Percentiles rank a stretch among this genome's conserved stretches.
Evolutionary conservation across 768 basidiomycete species (phyloP).

Genomic region (Pisolithus microcarpus): DNA sequence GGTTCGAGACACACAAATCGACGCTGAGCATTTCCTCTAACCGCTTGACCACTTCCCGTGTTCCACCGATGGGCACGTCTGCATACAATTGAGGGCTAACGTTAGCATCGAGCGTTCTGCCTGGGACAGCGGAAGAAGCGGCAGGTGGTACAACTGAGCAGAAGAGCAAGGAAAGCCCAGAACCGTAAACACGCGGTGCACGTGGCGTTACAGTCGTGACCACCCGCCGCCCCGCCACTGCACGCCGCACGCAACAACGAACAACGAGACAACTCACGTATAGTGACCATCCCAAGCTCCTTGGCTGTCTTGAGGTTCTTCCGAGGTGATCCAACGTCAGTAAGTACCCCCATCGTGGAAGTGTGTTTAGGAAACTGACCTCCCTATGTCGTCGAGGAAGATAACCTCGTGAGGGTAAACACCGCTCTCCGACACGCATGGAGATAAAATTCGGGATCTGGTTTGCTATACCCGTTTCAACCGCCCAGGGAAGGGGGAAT

Average conservation of each 20-base stretch:
- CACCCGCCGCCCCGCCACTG: neutral
- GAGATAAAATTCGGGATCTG: conserved; percentile 66
- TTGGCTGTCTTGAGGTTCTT: conserved; percentile 73
- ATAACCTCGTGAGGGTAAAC: conserved; percentile 57
- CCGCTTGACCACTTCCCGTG: conserved; percentile 51
- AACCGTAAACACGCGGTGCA: no score
- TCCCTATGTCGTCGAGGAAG: conserved; percentile 77
- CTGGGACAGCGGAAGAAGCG: neutral
- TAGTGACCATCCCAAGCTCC: conserved; percentile 72
- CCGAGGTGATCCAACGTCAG: neutral
- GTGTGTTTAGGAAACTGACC: conserved; percentile 40
- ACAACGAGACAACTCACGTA: conserved; percentile 56
- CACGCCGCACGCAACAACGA: neutral
- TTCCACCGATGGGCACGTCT: conserved; percentile 69
- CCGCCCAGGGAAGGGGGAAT: neutral
- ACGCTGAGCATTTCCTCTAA: conserved; percentile 57
- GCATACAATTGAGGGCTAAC: conserved; percentile 6
- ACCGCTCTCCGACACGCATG: conserved; percentile 64
- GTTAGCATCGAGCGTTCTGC: conserved; percentile 7
- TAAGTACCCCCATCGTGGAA: neutral
- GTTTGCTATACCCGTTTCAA: conserved; percentile 47
- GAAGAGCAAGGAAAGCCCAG: no score
- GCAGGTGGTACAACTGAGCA: no score
- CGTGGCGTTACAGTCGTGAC: neutral
- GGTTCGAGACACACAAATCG: conserved; percentile 35